phyloP scores from a whole-genome alignment of 2,329 filamentous ascomycete species.

The Juglanconis sp. region DNA sequence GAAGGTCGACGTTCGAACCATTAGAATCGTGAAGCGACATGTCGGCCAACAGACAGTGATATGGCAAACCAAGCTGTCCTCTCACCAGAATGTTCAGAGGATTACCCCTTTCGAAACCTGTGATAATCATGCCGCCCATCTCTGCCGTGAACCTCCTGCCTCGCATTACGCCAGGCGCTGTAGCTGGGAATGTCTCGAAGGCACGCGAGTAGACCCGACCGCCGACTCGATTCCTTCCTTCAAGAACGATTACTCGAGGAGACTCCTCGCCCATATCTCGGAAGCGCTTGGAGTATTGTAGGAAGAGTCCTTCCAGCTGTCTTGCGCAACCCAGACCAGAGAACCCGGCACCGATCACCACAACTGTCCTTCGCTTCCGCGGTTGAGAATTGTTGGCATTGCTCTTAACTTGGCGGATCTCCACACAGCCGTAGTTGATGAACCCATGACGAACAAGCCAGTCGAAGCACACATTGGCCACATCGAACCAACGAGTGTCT shows the following conservation, averaged over 20 bases:
- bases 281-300: conserved; percentile 71
- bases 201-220: conserved; percentile 87
- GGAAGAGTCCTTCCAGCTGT: conserved; percentile 82
- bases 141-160: conserved; percentile 76
- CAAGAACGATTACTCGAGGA: conserved; percentile 75
- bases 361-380: conserved; percentile 66
- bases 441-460: conserved; percentile 90
- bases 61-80: conserved; percentile 82
- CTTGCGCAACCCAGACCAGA: conserved; percentile 88
- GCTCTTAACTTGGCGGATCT: conserved; percentile 52
- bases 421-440: conserved; percentile 93
- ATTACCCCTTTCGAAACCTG: conserved; percentile 93
- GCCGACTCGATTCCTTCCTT: conserved; percentile 83
- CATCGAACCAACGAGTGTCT: conserved; percentile 82
- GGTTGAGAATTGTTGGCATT: conserved; percentile 33
- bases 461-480: conserved; percentile 84
- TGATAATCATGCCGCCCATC: conserved; percentile 97
- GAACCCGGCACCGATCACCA: conserved; percentile 91
- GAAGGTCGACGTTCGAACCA: conserved; percentile 72
- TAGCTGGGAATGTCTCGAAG: conserved; percentile 53
- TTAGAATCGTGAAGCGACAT: conserved; percentile 88
- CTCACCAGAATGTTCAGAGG: conserved; percentile 88
- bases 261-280: conserved; percentile 61
- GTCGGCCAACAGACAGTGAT: conserved; percentile 74
- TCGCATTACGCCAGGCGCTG: conserved; percentile 34